Percentiles rank a stretch among this genome's conserved stretches.
These are phyloP conservation scores for Groenewaldozyma auringiensis DNA, from an alignment of 1,139 yeast species.

Conservation along the genomic window DNA sequence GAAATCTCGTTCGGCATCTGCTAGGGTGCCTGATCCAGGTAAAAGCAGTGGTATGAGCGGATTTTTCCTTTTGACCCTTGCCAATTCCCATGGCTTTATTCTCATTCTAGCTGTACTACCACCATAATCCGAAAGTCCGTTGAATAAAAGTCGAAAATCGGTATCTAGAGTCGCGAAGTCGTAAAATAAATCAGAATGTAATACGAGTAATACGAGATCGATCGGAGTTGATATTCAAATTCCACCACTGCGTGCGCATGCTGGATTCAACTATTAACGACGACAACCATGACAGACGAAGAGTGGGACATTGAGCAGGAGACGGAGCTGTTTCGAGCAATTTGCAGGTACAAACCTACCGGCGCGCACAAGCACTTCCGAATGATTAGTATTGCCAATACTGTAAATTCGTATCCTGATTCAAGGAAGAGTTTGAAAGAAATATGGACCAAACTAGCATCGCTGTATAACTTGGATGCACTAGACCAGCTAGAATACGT, in stretches of 20 bases:
- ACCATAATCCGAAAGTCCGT: too few species aligned
- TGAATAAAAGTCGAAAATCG: too few species aligned
- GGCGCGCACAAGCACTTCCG: slow-evolving; percentile 53
- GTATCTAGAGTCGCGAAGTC: too few species aligned
- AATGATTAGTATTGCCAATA: slow-evolving; percentile 47
- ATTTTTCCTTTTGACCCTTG: slow-evolving; percentile 14
- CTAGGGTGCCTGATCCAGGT: slow-evolving; percentile 19
- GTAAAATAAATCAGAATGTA: too few species aligned
- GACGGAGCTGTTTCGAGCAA: slow-evolving; percentile 53
- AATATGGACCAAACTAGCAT: slow-evolving; percentile 50
- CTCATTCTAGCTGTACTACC: too few species aligned
- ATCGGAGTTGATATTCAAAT: too few species aligned
- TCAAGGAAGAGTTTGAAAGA: slow-evolving; percentile 33
- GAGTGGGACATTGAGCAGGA: slow-evolving; percentile 60
- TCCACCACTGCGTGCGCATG: too few species aligned
- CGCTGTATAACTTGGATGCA: slow-evolving; percentile 48
- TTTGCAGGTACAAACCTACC: slow-evolving; percentile 65
- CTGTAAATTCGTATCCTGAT: slow-evolving; percentile 37
- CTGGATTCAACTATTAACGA: too few species aligned
- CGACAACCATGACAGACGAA: too few species aligned
- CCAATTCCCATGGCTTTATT: neutral
- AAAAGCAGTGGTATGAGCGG: slow-evolving; percentile 19
- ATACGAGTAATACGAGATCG: too few species aligned
- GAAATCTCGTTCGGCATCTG: slow-evolving; percentile 39
- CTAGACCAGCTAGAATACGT: slow-evolving; percentile 34